These are phyloP conservation scores for Melaleuca quinquenervia DNA, from an alignment of 345 rosid genomes.

Conservation along the genomic window DNA sequence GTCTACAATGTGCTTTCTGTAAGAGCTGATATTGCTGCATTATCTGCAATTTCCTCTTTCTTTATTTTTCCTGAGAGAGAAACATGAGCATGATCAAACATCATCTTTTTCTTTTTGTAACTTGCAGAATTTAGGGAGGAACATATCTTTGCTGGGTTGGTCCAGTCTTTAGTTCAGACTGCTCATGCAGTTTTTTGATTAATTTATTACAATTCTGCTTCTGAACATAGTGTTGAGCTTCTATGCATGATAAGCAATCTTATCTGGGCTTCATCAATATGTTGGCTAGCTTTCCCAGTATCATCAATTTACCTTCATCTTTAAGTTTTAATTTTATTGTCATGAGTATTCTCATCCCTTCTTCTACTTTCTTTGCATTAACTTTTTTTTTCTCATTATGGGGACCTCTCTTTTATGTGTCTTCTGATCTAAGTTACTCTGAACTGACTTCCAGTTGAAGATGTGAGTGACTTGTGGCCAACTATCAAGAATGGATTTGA, in stretches of 20 bases:
- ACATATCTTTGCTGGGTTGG: not conserved
- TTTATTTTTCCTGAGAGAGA: not conserved
- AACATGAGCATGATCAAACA: not conserved
- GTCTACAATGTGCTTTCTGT: not conserved
- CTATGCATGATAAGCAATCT: not conserved
- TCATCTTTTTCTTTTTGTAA: not conserved
- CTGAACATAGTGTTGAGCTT: not conserved
- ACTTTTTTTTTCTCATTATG: not conserved
- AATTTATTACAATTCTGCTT: not conserved
- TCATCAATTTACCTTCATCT: not conserved
- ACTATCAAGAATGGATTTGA: constrained; percentile 60
- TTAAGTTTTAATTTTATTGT: not conserved
- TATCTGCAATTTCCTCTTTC: not conserved
- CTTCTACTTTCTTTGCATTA: not conserved
- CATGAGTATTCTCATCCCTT: not conserved
- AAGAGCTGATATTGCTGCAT: not conserved
- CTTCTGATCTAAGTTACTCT: not conserved
- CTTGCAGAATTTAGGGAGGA: not conserved
- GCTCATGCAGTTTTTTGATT: not conserved
- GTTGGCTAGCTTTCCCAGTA: not conserved
- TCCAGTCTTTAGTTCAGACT: not conserved
- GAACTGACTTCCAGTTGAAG: constrained; percentile 53
- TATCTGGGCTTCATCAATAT: not conserved
- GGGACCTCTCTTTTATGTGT: not conserved
- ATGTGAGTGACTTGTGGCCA: constrained; percentile 94